Percentiles rank a stretch among this genome's conserved stretches.
These are phyloP conservation scores for Epichloe gansuensis DNA, from an alignment of 2,329 filamentous ascomycete genomes.

Conservation along the genomic window DNA sequence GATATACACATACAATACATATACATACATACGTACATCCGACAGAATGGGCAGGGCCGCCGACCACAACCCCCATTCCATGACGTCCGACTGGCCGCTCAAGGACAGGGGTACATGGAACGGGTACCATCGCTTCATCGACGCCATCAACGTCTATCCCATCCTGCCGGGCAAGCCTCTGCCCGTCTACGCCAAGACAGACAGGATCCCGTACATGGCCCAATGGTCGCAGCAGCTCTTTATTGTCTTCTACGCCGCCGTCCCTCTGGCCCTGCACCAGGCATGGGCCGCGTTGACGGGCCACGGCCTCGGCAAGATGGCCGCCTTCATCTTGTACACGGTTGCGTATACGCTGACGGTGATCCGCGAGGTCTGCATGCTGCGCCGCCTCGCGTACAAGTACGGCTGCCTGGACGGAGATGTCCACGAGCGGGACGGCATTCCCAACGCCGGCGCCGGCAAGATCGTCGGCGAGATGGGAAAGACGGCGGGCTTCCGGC, in stretches of 20 bases:
- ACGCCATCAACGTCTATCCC: no score
- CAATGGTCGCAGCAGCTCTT: slow-evolving; percentile 23
- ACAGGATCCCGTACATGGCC: slow-evolving; percentile 17
- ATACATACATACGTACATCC: no score
- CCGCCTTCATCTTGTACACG: neutral
- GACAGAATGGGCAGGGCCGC: no score
- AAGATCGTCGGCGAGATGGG: slow-evolving; percentile 21
- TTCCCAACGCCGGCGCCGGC: slow-evolving; percentile 25
- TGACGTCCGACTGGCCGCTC: no score
- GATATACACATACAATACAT: no score
- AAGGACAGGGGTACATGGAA: no score
- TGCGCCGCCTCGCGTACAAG: slow-evolving; percentile 17
- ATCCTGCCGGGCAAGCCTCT: no score
- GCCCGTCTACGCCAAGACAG: no score
- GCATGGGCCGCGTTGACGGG: slow-evolving; percentile 11
- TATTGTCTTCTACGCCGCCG: slow-evolving; percentile 23
- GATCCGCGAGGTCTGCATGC: neutral
- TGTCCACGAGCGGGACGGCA: slow-evolving; percentile 9
- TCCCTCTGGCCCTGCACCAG: slow-evolving; percentile 26
- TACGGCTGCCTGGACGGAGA: slow-evolving; percentile 32
- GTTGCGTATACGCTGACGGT: no score
- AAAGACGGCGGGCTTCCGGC: slow-evolving; percentile 19
- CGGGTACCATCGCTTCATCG: no score
- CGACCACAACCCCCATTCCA: no score
- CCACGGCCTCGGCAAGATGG: neutral